These are phyloP conservation scores for Pseudogymnoascus sp. DNA, from an alignment of 2,329 filamentous ascomycete genomes.

Conservation along the genomic window DNA sequence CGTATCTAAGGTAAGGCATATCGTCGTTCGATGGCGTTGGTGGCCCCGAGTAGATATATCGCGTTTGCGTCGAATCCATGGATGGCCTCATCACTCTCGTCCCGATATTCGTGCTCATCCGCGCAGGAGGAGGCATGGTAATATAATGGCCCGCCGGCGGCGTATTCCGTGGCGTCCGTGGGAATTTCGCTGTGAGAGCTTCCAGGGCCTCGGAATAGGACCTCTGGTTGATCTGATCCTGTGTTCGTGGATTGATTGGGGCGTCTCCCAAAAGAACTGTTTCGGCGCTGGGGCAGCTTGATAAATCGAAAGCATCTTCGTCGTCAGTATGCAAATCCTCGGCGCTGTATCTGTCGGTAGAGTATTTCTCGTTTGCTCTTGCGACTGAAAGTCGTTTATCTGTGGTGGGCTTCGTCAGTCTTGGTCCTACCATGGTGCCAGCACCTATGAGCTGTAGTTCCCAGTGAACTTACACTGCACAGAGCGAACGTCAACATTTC, in stretches of 20 bases:
- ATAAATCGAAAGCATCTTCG: slow-evolving; percentile 18
- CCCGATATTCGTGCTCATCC: slow-evolving; percentile 18
- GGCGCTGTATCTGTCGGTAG: neutral
- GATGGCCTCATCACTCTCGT: slow-evolving; percentile 16
- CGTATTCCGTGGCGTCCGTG: slow-evolving; percentile 17
- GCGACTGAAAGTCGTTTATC: neutral
- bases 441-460: neutral
- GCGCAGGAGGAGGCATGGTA: slow-evolving; percentile 23
- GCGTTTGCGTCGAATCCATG: slow-evolving; percentile 9
- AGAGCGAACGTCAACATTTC: neutral
- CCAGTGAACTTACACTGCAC: slow-evolving; percentile 7
- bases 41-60: slow-evolving; percentile 26
- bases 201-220: slow-evolving; percentile 11
- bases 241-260: slow-evolving; percentile 8
- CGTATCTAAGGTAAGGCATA: slow-evolving; percentile 80
- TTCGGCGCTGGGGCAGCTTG: neutral
- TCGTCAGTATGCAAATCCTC: slow-evolving; percentile 20
- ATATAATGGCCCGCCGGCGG: slow-evolving; percentile 20
- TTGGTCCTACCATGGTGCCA: neutral
- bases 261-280: neutral
- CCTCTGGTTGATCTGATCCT: slow-evolving; percentile 14
- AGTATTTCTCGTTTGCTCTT: slow-evolving; percentile 6
- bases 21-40: slow-evolving; percentile 74
- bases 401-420: slow-evolving; percentile 3
- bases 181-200: slow-evolving; percentile 18